phyloP scores from a whole-genome alignment of 1,139 yeast genomes.

The Blastobotrys persicus region DNA sequence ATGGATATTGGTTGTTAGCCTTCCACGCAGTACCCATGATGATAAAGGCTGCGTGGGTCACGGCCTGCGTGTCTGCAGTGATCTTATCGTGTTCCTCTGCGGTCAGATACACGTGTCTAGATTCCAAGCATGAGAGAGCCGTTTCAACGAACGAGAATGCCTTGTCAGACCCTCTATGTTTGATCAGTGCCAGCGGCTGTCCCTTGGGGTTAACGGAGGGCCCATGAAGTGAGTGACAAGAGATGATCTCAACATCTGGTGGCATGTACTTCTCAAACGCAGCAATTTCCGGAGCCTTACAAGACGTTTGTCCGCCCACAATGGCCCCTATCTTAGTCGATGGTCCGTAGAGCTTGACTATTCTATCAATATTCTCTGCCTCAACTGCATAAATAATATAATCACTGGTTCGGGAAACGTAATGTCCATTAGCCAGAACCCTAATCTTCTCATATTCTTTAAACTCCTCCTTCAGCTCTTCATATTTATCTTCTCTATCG shows the following conservation, averaged over 20 bases:
- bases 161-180: conserved; percentile 63
- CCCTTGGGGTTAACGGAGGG: conserved; percentile 87
- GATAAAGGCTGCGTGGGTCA: conserved; percentile 94
- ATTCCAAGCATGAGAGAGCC: conserved; percentile 67
- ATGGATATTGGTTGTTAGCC: conserved; percentile 77
- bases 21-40: conserved; percentile 98
- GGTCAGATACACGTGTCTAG: conserved; percentile 72
- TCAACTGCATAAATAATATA: conserved; percentile 87
- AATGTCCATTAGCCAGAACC: conserved; percentile 71
- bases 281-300: conserved; percentile 83
- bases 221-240: conserved; percentile 92
- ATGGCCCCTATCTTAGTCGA: conserved; percentile 83
- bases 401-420: conserved; percentile 76
- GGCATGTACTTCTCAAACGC: conserved; percentile 83
- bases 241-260: conserved; percentile 71
- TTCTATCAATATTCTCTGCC: conserved; percentile 63
- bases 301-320: conserved; percentile 98
- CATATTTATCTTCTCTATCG: conserved; percentile 71
- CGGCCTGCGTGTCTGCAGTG: conserved; percentile 98
- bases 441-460: conserved; percentile 40
- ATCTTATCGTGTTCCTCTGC: conserved; percentile 89
- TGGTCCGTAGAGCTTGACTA: conserved; percentile 77
- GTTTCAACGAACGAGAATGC: conserved; percentile 59
- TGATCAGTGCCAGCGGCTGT: conserved; percentile 85
- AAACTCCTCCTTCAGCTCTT: conserved; percentile 45